A percentile compares a stretch with the other conserved stretches of the same genome.
Evolutionary conservation across 1,284 basidiomycete species (phyloP).

Genomic region (Boletus holoroseus): DNA sequence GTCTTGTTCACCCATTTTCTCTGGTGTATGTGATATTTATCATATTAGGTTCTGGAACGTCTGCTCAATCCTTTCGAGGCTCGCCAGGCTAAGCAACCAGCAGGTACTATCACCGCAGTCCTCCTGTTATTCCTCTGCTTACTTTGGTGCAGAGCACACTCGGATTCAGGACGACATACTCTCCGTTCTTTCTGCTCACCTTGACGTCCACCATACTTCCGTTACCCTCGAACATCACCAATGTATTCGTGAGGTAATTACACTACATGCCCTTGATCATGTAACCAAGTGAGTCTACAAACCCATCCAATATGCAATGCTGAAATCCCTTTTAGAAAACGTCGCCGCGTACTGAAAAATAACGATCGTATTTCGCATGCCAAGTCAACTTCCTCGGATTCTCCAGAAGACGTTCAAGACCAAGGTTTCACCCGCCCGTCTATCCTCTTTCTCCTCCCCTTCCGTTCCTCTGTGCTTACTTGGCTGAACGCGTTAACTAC

Average conservation of each 20-base stretch:
- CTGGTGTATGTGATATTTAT: background rate
- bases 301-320: background rate
- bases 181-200: conserved; percentile 57
- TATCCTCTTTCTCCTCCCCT: conserved; percentile 85
- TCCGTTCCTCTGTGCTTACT: conserved; percentile 81
- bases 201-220: conserved; percentile 71
- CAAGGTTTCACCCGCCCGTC: conserved; percentile 98
- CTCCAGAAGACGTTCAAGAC: conserved; percentile 78
- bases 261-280: conserved; percentile 81
- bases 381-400: conserved; percentile 49
- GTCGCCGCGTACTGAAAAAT: conserved; percentile 89
- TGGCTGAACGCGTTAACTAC: conserved; percentile 70
- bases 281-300: conserved; percentile 63
- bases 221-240: conserved; percentile 51
- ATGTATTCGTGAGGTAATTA: conserved; percentile 57
- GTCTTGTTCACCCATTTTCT: background rate
- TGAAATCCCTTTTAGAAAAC: conserved; percentile 57
- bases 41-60: conserved; percentile 54
- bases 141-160: conserved; percentile 41
- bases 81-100: conserved; percentile 48
- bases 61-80: conserved; percentile 51
- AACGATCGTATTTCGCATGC: conserved; percentile 82
- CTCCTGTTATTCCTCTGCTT: conserved; percentile 9
- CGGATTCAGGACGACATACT: conserved; percentile 62
- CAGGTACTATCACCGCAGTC: conserved; percentile 39